Conservation (phyloP, 352 stramenopile genomes). For the Phytopythium sindhum region DNA sequence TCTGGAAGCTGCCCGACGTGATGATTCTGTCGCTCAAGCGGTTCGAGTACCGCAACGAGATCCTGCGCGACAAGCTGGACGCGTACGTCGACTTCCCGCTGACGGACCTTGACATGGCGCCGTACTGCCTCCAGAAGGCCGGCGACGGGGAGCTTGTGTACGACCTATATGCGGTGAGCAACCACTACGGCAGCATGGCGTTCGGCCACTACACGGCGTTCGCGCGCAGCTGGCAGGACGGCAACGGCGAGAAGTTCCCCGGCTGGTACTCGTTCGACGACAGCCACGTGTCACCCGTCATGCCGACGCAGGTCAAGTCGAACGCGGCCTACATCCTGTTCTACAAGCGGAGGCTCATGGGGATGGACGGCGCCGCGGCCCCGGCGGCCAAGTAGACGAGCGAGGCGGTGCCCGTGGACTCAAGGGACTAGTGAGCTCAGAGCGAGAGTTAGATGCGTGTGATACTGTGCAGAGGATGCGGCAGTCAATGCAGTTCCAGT, state of each 20-base stretch:
- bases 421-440: neutral
- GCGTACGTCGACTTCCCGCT: conserved; percentile 87
- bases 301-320: conserved; percentile 60
- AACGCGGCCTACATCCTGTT: conserved; percentile 88
- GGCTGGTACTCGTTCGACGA: conserved; percentile 88
- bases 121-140: conserved; percentile 67
- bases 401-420: neutral
- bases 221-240: conserved; percentile 63
- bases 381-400: neutral
- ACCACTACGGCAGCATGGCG: conserved; percentile 88
- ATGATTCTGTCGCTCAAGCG: conserved; percentile 86
- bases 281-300: conserved; percentile 58
- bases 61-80: conserved; percentile 81
- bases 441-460: neutral
- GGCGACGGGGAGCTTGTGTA: conserved; percentile 54
- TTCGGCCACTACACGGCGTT: conserved; percentile 91
- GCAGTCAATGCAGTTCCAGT: neutral
- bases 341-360: conserved; percentile 64
- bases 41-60: conserved; percentile 85
- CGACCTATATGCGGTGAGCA: conserved; percentile 88
- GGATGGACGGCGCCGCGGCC: neutral
- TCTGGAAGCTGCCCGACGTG: conserved; percentile 77
- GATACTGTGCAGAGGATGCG: neutral
- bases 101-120: conserved; percentile 74
- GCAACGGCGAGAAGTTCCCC: conserved; percentile 47